These are phyloP conservation scores for Dillenia turbinata DNA, from an alignment of 164 flowering plant genomes.

Conservation along the genomic window DNA sequence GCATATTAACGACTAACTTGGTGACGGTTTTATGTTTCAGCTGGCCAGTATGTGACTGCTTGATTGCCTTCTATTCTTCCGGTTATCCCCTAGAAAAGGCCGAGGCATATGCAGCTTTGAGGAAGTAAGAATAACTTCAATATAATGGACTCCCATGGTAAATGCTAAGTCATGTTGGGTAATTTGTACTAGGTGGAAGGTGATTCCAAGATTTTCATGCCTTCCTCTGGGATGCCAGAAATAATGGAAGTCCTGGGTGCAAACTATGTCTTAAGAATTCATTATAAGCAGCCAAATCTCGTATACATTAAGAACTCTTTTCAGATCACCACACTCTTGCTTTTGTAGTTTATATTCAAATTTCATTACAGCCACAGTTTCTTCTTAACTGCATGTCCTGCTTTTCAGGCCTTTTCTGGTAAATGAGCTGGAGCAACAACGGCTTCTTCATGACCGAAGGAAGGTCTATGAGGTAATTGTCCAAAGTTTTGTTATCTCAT, in stretches of 20 bases:
- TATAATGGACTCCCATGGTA: no score
- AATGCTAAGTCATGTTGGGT: no score
- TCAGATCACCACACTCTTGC: background rate
- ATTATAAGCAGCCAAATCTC: no score
- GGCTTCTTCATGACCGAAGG: constrained; percentile 96
- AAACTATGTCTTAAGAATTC: no score
- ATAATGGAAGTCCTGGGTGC: no score
- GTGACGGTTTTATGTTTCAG: constrained; percentile 41
- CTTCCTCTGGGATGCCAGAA: no score
- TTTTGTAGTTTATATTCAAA: background rate
- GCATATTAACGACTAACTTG: background rate
- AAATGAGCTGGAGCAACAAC: constrained; percentile 83
- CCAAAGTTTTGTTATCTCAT: no score
- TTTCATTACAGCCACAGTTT: background rate
- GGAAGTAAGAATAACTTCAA: constrained; percentile 42
- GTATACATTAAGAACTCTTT: no score
- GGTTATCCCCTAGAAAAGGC: constrained; percentile 98
- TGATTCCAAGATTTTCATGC: no score
- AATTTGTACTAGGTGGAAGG: no score
- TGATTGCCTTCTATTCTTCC: constrained; percentile 91
- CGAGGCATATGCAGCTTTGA: constrained; percentile 82
- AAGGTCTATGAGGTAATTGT: constrained; percentile 90
- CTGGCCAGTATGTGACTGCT: constrained; percentile 97
- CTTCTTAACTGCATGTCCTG: no score
- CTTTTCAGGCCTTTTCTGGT: constrained; percentile 81